phyloP scores from a whole-genome alignment of 495 filamentous ascomycete genomes.

The Penicillium roqueforti region DNA sequence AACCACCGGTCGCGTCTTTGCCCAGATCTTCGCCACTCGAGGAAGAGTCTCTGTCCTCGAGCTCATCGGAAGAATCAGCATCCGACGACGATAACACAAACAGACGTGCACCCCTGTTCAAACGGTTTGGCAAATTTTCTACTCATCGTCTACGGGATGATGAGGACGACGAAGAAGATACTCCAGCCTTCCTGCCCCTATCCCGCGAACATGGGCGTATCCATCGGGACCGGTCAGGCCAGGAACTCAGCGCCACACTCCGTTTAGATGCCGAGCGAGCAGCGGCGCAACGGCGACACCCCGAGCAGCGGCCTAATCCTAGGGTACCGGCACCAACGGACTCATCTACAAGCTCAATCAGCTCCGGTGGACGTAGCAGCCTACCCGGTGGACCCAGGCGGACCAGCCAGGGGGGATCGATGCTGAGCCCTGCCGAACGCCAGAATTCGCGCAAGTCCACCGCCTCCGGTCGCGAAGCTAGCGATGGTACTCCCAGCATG shows the following conservation, averaged over 20 bases:
- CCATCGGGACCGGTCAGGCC: conserved; percentile 25
- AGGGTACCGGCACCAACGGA: conserved; percentile 52
- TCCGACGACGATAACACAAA: conserved; percentile 48
- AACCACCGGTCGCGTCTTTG: conserved; percentile 17
- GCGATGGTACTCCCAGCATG: conserved; percentile 92
- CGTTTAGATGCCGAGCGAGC: conserved; percentile 45
- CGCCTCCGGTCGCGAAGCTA: conserved; percentile 58
- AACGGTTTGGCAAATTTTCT: conserved; percentile 40
- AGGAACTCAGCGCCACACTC: conserved; percentile 62
- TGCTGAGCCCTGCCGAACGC: conserved; percentile 51
- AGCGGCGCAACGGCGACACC: conserved; percentile 32
- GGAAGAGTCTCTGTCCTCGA: conserved; percentile 36
- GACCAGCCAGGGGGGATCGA: conserved; percentile 18
- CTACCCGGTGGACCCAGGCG: conserved; percentile 20
- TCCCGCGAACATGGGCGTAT: conserved; percentile 24
- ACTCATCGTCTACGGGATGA: conserved; percentile 36
- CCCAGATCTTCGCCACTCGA: conserved; percentile 34
- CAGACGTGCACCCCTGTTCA: conserved; percentile 26
- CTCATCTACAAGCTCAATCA: conserved; percentile 58
- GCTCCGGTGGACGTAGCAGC: conserved; percentile 35
- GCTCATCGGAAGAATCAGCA: conserved; percentile 47
- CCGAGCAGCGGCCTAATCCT: conserved; percentile 21
- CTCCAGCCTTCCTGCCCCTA: conserved; percentile 73
- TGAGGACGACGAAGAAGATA: conserved; percentile 49
- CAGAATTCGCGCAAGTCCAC: conserved; percentile 52